Base-by-base conservation (phyloP, 805 yeast species). In the Tetrapisispora taiwanensis region DNA sequence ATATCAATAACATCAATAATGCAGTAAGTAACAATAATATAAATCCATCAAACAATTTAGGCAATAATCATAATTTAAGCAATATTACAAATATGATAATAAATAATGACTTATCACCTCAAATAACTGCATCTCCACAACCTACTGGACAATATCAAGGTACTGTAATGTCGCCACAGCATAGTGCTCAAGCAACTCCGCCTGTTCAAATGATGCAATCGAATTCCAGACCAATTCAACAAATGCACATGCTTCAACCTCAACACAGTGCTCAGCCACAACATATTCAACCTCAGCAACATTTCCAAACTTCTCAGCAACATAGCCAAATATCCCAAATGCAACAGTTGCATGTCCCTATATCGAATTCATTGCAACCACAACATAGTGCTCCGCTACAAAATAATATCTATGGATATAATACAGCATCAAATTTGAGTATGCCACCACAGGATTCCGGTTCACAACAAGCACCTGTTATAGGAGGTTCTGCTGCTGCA, bases 321-420 rank as follows among this genome's bases (percentile, higher is more conserved):
- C 35, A 37, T 4, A 26, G 26, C 7, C 30, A 15, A n/a, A 32
- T 32, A 2, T 22, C 39, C 36, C 57, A 42, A 41, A 43, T 27
- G 60, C 63, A 24, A 32, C 60, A 42, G 43, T 50, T 52, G 49
- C 66, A 20, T 56, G 63, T 19, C 51, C 66, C 45, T 43, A 58
- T 30, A 45, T 58, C 32, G 20, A 49, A 28, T 39, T 46, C 34
- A 30, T 27, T 41, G 22, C 36, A 35, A 30, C 44, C 39, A 4
- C 39, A 43, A 7, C 42, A 43, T 28, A 43, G 41, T 39, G 35
- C 41, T 13, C 42, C 36, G 12, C 39, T 32, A 9, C 39, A 41
- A 22, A 22, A 20, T n/a, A 35, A 35, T 30, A 13, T 41, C 12
- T 41, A 35, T 13, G 38, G 35, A 4, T 34, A 35, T 19, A 33